phyloP scores from a whole-genome alignment of 2,329 filamentous ascomycete genomes.

The Penicillium sp. region DNA sequence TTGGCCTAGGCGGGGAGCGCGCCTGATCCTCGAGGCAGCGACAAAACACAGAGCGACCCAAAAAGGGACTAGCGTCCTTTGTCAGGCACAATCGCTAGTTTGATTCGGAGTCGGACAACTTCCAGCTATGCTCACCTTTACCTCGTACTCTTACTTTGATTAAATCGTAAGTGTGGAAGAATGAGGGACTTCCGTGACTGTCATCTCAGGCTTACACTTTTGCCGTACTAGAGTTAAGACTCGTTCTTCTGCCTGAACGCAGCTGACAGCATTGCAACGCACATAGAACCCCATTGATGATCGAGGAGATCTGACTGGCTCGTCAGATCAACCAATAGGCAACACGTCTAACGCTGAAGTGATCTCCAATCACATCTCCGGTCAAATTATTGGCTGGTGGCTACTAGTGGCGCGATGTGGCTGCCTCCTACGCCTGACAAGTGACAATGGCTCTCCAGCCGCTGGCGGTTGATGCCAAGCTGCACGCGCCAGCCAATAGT shows the following conservation, averaged over 20 bases:
- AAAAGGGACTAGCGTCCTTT: slow-evolving; percentile 2
- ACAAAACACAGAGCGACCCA: not conserved
- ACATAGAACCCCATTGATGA: not conserved
- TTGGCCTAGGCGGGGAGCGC: slow-evolving; percentile 16
- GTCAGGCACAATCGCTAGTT: slow-evolving; percentile 4
- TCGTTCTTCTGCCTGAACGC: not conserved
- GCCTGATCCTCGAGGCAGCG: not conserved
- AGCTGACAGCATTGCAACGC: not conserved
- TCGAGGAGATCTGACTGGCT: slow-evolving; percentile 5
- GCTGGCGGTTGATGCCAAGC: slow-evolving; percentile 22
- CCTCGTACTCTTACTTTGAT: not conserved
- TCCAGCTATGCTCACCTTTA: not conserved
- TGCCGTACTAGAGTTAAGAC: not conserved
- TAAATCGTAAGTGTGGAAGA: too few species aligned
- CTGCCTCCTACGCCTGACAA: slow-evolving; percentile 19
- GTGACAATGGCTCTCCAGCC: slow-evolving; percentile 22
- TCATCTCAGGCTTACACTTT: not conserved
- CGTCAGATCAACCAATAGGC: slow-evolving; percentile 15
- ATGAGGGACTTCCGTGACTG: not conserved
- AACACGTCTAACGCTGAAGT: slow-evolving; percentile 3
- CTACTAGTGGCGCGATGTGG: slow-evolving; percentile 14
- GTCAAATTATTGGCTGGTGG: slow-evolving; percentile 17
- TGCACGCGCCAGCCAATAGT: slow-evolving; percentile 12
- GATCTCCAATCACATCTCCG: slow-evolving; percentile 21
- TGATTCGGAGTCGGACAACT: not conserved